Evolutionary conservation across 2,329 filamentous ascomycete species (phyloP).

Genomic region (Colletotrichum chlorophyti): DNA sequence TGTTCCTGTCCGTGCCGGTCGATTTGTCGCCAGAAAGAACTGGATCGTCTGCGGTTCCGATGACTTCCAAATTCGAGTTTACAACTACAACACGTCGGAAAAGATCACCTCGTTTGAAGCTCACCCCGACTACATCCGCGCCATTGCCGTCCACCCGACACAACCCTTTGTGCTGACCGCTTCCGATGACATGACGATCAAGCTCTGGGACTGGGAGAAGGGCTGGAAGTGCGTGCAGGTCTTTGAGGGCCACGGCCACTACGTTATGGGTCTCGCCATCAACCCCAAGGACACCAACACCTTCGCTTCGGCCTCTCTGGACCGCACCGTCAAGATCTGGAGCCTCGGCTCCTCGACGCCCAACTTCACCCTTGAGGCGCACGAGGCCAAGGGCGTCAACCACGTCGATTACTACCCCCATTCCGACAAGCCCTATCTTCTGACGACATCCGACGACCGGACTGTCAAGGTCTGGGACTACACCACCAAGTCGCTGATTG

Average conservation of each 20-base stretch:
- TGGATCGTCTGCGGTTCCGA: slow-evolving; percentile 97
- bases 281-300: slow-evolving; percentile 97
- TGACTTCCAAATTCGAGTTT: slow-evolving; percentile 80
- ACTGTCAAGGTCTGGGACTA: slow-evolving; percentile 97
- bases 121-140: slow-evolving; percentile 97
- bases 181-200: slow-evolving; percentile 98
- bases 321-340: slow-evolving; percentile 98
- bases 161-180: slow-evolving; percentile 96
- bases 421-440: slow-evolving; percentile 82
- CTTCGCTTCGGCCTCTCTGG: slow-evolving; percentile 91
- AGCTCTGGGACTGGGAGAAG: slow-evolving; percentile 99
- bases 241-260: slow-evolving; percentile 95
- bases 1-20: slow-evolving; percentile 94
- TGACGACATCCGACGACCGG: slow-evolving; percentile 90
- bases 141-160: slow-evolving; percentile 93
- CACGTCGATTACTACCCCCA: slow-evolving; percentile 90
- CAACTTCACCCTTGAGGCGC: slow-evolving; percentile 96
- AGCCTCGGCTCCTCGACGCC: slow-evolving; percentile 90
- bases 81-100: slow-evolving; percentile 99
- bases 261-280: slow-evolving; percentile 95
- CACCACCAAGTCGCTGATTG: slow-evolving; percentile 96
- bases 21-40: slow-evolving; percentile 97
- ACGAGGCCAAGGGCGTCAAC: slow-evolving; percentile 97
- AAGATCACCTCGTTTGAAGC: slow-evolving; percentile 98
- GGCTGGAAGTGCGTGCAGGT: slow-evolving; percentile 97